Percentiles rank a stretch among this genome's conserved stretches.
phyloP scores from a whole-genome alignment of 805 yeast species.

The Barnettozyma californica region DNA sequence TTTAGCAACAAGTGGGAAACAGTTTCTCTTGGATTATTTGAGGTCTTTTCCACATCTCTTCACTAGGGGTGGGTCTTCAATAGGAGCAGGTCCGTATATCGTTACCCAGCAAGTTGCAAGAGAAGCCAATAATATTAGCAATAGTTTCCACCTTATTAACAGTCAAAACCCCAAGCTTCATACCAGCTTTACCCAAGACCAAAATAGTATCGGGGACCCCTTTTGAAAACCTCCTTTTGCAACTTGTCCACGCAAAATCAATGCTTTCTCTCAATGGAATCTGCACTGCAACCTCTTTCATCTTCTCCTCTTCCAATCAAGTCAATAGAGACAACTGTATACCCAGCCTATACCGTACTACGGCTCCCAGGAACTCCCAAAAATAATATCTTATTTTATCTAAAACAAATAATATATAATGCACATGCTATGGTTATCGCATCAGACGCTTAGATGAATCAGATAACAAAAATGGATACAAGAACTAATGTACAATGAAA shows the following conservation, averaged over 20 bases:
- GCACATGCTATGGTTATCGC: constrained; percentile 2
- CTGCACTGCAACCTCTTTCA: constrained; percentile 76
- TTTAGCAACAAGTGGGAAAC: constrained; percentile 38
- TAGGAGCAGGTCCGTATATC: constrained; percentile 72
- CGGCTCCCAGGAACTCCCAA: neutral
- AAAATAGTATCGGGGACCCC: constrained; percentile 84
- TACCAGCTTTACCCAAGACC: constrained; percentile 66
- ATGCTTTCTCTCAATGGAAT: constrained; percentile 62
- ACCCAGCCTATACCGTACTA: neutral
- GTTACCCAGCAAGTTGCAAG: constrained; percentile 70
- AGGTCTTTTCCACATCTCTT: constrained; percentile 44
- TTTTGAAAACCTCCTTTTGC: no score
- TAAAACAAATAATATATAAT: neutral
- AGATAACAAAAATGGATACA: constrained; percentile 6
- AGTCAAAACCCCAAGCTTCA: constrained; percentile 79
- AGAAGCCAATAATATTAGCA: constrained; percentile 84
- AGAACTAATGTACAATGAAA: constrained; percentile 8
- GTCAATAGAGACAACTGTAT: constrained; percentile 61
- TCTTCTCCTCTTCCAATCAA: constrained; percentile 58
- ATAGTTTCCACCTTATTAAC: constrained; percentile 89
- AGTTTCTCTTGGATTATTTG: constrained; percentile 33
- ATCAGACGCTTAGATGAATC: constrained; percentile 1
- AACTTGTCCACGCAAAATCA: constrained; percentile 62
- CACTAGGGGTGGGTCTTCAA: constrained; percentile 56
- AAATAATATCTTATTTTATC: neutral